phyloP scores from a whole-genome alignment of 2,329 filamentous ascomycete species.

The Sclerotiophoma versabilis region DNA sequence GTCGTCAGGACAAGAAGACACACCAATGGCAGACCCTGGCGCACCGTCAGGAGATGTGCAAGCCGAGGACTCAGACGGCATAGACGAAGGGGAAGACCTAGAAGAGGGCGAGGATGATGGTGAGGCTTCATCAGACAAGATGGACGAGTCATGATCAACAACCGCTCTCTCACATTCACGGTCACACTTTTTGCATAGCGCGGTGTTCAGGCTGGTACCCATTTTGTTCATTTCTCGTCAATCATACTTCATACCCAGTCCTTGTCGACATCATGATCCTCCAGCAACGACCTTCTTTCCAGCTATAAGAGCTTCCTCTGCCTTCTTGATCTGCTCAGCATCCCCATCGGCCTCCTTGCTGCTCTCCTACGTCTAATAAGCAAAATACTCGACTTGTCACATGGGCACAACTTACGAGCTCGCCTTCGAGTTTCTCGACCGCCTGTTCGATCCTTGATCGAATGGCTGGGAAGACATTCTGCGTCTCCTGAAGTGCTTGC shows the following conservation, averaged over 20 bases:
- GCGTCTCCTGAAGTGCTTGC: slow-evolving; percentile 85
- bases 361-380: slow-evolving; percentile 45
- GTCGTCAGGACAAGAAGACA: slow-evolving; percentile 37
- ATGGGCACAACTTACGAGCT: slow-evolving; percentile 68
- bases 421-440: slow-evolving; percentile 74
- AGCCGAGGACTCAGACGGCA: slow-evolving; percentile 43
- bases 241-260: slow-evolving; percentile 16
- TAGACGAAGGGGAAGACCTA: slow-evolving; percentile 43
- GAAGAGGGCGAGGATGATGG: slow-evolving; percentile 43
- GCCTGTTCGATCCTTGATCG: slow-evolving; percentile 74
- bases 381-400: not conserved
- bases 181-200: slow-evolving; percentile 40
- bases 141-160: slow-evolving; percentile 39
- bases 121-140: slow-evolving; percentile 31
- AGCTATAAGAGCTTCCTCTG: slow-evolving; percentile 50
- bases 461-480: slow-evolving; percentile 78
- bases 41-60: slow-evolving; percentile 29
- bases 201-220: slow-evolving; percentile 33
- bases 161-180: not conserved
- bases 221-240: slow-evolving; percentile 9
- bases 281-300: slow-evolving; percentile 42
- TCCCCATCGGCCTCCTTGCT: slow-evolving; percentile 50
- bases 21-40: slow-evolving; percentile 40
- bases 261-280: slow-evolving; percentile 43
- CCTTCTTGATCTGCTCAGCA: slow-evolving; percentile 56